A percentile compares a stretch with the other conserved stretches of the same genome.
These are phyloP conservation scores for Jamesozyma rosinii DNA, from an alignment of 805 yeast species.

Conservation along the genomic window DNA sequence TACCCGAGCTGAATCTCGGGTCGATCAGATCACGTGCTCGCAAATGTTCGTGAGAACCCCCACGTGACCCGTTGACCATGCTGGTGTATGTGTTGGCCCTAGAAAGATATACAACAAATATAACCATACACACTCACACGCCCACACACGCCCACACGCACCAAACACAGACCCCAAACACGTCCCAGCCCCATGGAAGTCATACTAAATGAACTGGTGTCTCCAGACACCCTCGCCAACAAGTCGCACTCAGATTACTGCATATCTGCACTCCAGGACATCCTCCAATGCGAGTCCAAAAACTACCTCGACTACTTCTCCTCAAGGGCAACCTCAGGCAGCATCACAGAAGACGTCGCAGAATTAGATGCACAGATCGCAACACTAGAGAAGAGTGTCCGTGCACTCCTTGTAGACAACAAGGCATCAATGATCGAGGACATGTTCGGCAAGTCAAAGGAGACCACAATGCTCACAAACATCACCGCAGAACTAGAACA, in stretches of 20 bases:
- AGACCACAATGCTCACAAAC: constrained; percentile 9
- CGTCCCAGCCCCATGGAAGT: no score
- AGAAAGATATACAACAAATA: no score
- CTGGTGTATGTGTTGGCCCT: no score
- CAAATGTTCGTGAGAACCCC: no score
- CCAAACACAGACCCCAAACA: no score
- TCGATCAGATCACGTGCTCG: no score
- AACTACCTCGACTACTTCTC: constrained; percentile 38
- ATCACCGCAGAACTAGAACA: constrained; percentile 20
- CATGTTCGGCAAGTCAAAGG: constrained; percentile 28
- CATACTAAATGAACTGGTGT: constrained; percentile 1
- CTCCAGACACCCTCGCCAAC: not conserved
- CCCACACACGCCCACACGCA: no score
- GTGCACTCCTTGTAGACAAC: constrained; percentile 31
- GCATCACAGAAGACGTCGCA: constrained; percentile 57
- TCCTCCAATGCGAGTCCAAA: constrained; percentile 42
- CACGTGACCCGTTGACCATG: no score
- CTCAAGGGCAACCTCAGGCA: constrained; percentile 31
- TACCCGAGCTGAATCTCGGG: no score
- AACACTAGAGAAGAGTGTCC: constrained; percentile 38
- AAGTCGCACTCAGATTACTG: constrained; percentile 19
- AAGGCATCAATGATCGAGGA: constrained; percentile 36
- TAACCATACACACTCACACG: no score
- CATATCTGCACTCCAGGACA: constrained; percentile 28
- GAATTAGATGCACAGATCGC: constrained; percentile 55